Evolutionary conservation across 176 grass and related monocot genomes (phyloP).

Genomic region (Lolium multiflorum): DNA sequence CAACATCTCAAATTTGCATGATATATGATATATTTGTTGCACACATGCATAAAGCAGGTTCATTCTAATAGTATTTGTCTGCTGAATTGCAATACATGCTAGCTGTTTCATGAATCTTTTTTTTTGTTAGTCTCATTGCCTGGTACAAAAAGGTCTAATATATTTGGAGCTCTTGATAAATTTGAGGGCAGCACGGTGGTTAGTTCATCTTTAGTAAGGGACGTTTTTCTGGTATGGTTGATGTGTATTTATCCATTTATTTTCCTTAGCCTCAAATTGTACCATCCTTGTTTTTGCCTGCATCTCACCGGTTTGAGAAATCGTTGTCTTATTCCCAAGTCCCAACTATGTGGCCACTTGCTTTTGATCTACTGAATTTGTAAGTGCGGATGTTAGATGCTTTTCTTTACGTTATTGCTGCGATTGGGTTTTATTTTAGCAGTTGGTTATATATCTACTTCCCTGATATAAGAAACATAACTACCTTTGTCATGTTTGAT

Average conservation of each 20-base stretch:
- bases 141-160: not conserved
- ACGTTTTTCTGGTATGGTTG: conserved; percentile 7
- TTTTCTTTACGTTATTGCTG: conserved; percentile 33
- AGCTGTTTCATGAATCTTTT: conserved; percentile 1
- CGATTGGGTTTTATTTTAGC: not conserved
- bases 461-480: not conserved
- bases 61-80: conserved; percentile 6
- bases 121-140: not conserved
- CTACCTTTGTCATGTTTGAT: conserved; percentile 17
- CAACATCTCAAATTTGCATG: conserved; percentile 11
- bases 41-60: conserved; percentile 31
- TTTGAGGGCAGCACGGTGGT: not conserved
- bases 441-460: conserved; percentile 12
- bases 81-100: conserved; percentile 1
- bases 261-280: not conserved
- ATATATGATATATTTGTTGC: not conserved
- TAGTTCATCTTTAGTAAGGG: conserved; percentile 20
- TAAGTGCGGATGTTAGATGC: not conserved
- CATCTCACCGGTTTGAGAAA: not conserved
- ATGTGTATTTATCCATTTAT: conserved; percentile 21
- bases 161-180: conserved; percentile 21
- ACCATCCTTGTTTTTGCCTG: not conserved
- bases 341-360: conserved; percentile 17
- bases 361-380: not conserved
- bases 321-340: conserved; percentile 7